phyloP scores from a whole-genome alignment of 768 basidiomycete species.

The Termitomyces sp. region DNA sequence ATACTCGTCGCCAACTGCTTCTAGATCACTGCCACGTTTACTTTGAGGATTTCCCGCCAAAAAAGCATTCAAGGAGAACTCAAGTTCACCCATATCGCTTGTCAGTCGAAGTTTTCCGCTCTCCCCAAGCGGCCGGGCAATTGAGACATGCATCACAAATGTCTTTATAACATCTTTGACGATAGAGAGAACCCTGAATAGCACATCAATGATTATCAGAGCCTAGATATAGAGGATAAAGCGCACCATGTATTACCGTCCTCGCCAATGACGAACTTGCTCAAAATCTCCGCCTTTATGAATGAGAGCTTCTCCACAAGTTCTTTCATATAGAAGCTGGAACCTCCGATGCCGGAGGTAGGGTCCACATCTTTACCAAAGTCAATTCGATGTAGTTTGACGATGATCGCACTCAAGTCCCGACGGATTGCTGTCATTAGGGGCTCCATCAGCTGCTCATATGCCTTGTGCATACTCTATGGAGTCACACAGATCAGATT shows the following conservation, averaged over 20 bases:
- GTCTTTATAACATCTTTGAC: constrained; percentile 76
- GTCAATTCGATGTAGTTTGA: constrained; percentile 81
- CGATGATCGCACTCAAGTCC: constrained; percentile 75
- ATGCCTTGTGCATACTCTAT: constrained; percentile 47
- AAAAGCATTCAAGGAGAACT: constrained; percentile 86
- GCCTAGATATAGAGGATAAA: not conserved
- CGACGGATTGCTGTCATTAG: constrained; percentile 65
- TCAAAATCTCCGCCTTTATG: constrained; percentile 72
- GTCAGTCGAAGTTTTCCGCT: constrained; percentile 91
- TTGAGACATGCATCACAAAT: constrained; percentile 92
- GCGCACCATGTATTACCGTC: constrained; percentile 66
- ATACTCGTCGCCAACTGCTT: constrained; percentile 84
- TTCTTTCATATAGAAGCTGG: constrained; percentile 89
- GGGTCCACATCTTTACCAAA: constrained; percentile 70
- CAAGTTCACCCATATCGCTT: constrained; percentile 94
- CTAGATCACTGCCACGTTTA: constrained; percentile 62
- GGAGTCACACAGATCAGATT: not conserved
- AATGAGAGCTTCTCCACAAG: constrained; percentile 83
- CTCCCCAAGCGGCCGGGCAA: constrained; percentile 87
- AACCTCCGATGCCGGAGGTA: constrained; percentile 52
- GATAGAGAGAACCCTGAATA: constrained; percentile 52
- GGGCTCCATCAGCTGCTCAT: constrained; percentile 56
- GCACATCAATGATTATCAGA: not conserved
- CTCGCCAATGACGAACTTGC: constrained; percentile 67
- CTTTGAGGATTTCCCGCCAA: constrained; percentile 50